A percentile compares a stretch with the other conserved stretches of the same genome.
These are phyloP conservation scores for Trichoderma atroviride DNA, from an alignment of 2,329 filamentous ascomycete species.

Conservation along the genomic window DNA sequence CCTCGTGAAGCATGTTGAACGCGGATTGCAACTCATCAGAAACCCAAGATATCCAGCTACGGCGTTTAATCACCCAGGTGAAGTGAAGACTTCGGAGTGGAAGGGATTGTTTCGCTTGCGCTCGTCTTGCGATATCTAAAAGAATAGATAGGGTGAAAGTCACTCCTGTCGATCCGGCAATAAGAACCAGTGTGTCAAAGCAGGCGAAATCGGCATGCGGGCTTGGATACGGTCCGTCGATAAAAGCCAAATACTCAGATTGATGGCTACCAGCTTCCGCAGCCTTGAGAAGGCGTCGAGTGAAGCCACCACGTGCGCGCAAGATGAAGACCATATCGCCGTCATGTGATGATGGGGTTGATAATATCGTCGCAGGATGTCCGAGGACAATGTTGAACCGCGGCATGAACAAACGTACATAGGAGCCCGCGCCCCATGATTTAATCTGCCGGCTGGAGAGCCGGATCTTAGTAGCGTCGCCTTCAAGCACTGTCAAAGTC, in stretches of 20 bases:
- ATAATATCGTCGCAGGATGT: not conserved
- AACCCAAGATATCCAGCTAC: not conserved
- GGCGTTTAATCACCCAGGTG: not conserved
- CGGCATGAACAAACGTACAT: not conserved
- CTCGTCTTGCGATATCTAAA: not conserved
- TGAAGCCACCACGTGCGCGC: not conserved
- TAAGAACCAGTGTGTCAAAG: not conserved
- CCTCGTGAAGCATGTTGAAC: not conserved
- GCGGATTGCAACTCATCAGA: not conserved
- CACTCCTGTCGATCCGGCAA: slow-evolving; percentile 6
- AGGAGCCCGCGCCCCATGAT: not conserved
- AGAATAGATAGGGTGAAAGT: slow-evolving; percentile 1
- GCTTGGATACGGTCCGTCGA: slow-evolving; percentile 14
- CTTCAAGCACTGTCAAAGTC: not conserved
- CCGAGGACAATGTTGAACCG: not conserved
- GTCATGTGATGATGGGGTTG: not conserved
- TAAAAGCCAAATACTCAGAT: not conserved
- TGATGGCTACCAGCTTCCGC: not conserved
- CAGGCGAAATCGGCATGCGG: slow-evolving; percentile 4
- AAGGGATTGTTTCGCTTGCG: not conserved
- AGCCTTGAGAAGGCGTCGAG: not conserved
- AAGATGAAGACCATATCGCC: not conserved
- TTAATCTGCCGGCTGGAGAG: not conserved
- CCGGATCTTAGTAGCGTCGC: not conserved
- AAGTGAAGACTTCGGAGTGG: not conserved